These are phyloP conservation scores for Musa schizocarpa DNA, from an alignment of 176 grass and related monocot genomes.

Conservation along the genomic window DNA sequence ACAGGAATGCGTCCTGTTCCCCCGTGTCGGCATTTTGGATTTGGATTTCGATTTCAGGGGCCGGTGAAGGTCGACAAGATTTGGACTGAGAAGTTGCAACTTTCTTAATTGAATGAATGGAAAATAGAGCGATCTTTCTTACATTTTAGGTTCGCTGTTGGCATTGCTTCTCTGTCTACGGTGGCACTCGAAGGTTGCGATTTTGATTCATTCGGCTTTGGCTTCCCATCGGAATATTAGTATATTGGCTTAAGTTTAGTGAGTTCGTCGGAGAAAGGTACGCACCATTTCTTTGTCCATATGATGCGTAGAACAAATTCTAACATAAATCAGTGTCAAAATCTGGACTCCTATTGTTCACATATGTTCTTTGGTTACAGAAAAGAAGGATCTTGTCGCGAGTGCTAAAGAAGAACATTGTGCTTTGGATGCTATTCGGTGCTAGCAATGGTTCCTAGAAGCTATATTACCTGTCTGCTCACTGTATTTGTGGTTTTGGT, in stretches of 20 bases:
- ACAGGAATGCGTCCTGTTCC: neutral
- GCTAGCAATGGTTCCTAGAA: neutral
- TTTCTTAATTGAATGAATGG: neutral
- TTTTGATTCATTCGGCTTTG: neutral
- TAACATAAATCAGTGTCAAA: neutral
- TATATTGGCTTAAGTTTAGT: neutral
- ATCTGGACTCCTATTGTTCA: neutral
- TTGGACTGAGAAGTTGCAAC: neutral
- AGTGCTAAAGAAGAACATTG: neutral
- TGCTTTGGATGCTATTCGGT: neutral
- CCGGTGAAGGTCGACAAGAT: neutral
- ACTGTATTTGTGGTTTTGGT: constrained; percentile 44
- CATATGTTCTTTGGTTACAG: neutral
- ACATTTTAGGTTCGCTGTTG: neutral
- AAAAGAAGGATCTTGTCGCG: neutral
- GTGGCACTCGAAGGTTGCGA: neutral
- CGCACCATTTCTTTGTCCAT: neutral
- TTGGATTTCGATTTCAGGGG: neutral
- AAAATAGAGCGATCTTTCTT: neutral
- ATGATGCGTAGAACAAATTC: neutral
- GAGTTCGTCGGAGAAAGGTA: neutral
- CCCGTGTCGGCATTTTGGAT: neutral
- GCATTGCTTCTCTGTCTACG: neutral
- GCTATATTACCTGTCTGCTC: constrained; percentile 11
- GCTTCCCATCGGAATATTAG: neutral